A percentile compares a stretch with the other conserved stretches of the same genome.
These are phyloP conservation scores for Suillus subalutaceus DNA, from an alignment of 768 basidiomycete species.

Conservation along the genomic window DNA sequence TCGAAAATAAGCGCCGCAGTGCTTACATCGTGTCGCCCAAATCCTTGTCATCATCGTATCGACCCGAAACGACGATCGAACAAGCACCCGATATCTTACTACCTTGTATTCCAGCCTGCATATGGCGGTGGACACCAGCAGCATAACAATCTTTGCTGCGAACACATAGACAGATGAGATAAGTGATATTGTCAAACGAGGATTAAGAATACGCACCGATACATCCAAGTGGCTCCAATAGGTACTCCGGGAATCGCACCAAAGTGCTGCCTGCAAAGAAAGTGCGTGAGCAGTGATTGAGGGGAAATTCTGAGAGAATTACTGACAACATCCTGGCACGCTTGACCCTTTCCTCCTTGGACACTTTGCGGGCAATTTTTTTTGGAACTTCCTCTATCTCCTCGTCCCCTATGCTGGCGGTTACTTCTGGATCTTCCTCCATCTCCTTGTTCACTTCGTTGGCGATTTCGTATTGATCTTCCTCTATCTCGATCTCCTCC, in stretches of 20 bases:
- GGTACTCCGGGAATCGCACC: slow-evolving; percentile 27
- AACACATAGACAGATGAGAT: not conserved
- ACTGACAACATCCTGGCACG: not conserved
- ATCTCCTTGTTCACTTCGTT: not conserved
- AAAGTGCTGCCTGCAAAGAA: slow-evolving; percentile 21
- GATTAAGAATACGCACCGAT: slow-evolving; percentile 17
- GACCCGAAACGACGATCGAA: slow-evolving; percentile 24
- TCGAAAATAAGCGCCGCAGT: not conserved
- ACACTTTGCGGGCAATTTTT: not conserved
- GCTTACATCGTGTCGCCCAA: slow-evolving; percentile 29
- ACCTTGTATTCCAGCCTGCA: slow-evolving; percentile 25
- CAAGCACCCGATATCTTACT: slow-evolving; percentile 12
- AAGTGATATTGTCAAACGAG: not conserved
- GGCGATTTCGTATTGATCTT: not conserved
- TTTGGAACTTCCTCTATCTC: not conserved
- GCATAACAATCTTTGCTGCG: slow-evolving; percentile 14
- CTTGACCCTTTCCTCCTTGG: not conserved
- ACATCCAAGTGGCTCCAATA: slow-evolving; percentile 22
- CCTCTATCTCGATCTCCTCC: not conserved
- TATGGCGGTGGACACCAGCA: slow-evolving; percentile 22
- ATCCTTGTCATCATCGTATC: slow-evolving; percentile 28
- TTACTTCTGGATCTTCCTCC: not conserved
- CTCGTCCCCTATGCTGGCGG: not conserved
- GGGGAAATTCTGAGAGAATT: not conserved
- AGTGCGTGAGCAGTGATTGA: not conserved